Base-by-base conservation (phyloP, 2,329 filamentous ascomycete genomes). In the Exserohilum turcica region DNA sequence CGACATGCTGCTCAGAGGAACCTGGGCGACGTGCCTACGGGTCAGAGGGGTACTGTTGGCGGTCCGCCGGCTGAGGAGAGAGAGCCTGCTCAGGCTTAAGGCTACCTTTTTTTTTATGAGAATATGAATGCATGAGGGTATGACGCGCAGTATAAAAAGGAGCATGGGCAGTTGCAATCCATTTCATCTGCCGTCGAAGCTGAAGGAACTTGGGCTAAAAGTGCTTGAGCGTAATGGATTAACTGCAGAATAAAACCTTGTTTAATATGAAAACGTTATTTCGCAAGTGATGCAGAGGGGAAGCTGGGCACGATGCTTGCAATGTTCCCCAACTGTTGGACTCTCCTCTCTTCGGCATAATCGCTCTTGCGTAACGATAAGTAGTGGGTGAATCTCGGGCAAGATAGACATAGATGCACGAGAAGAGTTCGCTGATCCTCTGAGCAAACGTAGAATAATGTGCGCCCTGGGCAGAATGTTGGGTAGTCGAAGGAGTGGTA, bases 1-100 rank as follows among this genome's bases (percentile, higher is more conserved):
- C 59, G 40, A n/a, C 67, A 70, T 52, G 71, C 71, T 2, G 53
- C 56, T 32, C 76, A 76, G 67, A 68, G 76, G 46, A 76, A 73
- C 16, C 48, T 76, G 56, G 68, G 69, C 42, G 70, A 76, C 46
- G 68, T 72, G 29, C 71, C 69, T 5, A 65, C 66, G 5, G 73
- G 74, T 16, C 56, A 60, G 47, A 63, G 74, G 42, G 70, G 74
- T 9, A 71, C 66, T 16, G 51, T 60, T 29, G 73, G 68, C 8
- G 68, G 63, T 0, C 56, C 63, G 5, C 16, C 60, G 6, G 76
- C 74, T 12, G 50, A 77, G 65, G 74, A 77, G 40, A 66, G 65
- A 48, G 48, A 68, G 48, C 74, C 74, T 13, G 66, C 68, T 57
- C 51, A 47, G 15, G 64, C 67, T 32, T 42, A 13, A 56, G 15